Conservation (phyloP, 371 early-diverging fungal species). For the Nematocida ironsii region DNA sequence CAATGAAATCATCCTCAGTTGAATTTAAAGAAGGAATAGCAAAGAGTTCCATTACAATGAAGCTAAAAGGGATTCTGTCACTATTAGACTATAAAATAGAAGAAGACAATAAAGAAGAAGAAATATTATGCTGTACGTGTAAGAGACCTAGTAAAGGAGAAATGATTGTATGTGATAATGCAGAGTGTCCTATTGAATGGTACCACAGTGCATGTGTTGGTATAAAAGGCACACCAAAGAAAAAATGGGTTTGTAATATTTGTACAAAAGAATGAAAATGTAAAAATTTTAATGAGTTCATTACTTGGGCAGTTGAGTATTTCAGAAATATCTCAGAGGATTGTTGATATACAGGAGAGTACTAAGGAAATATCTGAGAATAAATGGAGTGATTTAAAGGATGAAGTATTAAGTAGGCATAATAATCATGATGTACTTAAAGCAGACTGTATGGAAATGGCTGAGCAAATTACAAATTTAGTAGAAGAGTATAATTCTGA, state of each 20-base stretch:
- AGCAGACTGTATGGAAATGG: conserved; percentile 1
- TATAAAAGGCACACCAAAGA: conserved; percentile 78
- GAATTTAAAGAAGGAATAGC: conserved; percentile 43
- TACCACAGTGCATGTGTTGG: conserved; percentile 87
- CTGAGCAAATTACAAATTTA: neutral
- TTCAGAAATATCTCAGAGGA: conserved; percentile 27
- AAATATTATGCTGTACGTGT: conserved; percentile 66
- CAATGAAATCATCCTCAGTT: conserved; percentile 33
- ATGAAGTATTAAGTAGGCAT: conserved; percentile 13
- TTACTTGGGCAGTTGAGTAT: neutral
- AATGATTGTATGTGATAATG: conserved; percentile 70
- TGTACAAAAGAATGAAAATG: conserved; percentile 67
- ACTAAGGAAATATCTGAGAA: neutral
- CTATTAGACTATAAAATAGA: conserved; percentile 29
- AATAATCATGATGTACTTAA: neutral
- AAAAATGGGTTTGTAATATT: conserved; percentile 83
- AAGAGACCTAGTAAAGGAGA: conserved; percentile 62
- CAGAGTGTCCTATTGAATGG: conserved; percentile 81
- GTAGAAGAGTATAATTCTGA: neutral
- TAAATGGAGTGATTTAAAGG: neutral
- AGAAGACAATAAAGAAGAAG: conserved; percentile 34
- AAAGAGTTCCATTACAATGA: conserved; percentile 24
- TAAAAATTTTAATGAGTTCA: conserved; percentile 39
- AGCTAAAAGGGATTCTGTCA: conserved; percentile 13
- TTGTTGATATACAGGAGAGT: conserved; percentile 27